These are phyloP conservation scores for Phytopythium vexans DNA, from an alignment of 352 stramenopile genomes.

Conservation along the genomic window DNA sequence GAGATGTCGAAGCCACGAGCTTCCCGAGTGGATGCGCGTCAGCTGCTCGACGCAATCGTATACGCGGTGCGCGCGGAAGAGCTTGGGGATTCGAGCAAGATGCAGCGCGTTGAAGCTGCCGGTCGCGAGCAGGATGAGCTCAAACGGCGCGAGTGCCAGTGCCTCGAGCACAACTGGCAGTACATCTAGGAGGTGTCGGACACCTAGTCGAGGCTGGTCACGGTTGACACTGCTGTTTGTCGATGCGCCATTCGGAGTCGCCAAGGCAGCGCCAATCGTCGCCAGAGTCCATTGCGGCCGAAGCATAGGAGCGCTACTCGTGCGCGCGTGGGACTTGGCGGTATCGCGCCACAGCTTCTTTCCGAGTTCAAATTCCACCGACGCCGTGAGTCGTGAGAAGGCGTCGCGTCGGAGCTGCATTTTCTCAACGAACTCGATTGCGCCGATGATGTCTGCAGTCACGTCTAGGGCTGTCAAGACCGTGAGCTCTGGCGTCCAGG, in stretches of 20 bases:
- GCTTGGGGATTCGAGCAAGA: conserved; percentile 52
- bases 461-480: conserved; percentile 35
- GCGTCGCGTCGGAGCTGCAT: conserved; percentile 31
- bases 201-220: not conserved
- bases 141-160: conserved; percentile 44
- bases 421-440: conserved; percentile 42
- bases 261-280: conserved; percentile 18
- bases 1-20: conserved; percentile 36
- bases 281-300: conserved; percentile 48
- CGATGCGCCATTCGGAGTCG: conserved; percentile 2
- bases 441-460: conserved; percentile 37
- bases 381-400: conserved; percentile 33
- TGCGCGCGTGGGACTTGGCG: conserved; percentile 19
- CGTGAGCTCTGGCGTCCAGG: conserved; percentile 43
- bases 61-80: conserved; percentile 54
- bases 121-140: conserved; percentile 37
- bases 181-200: conserved; percentile 10
- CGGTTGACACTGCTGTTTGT: not conserved
- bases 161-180: conserved; percentile 51
- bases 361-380: conserved; percentile 36
- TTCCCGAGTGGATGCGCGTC: conserved; percentile 47
- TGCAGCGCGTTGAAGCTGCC: conserved; percentile 53
- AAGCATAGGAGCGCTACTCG: conserved; percentile 9
- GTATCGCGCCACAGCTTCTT: conserved; percentile 47
- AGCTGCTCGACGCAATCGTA: conserved; percentile 32